Conservation (phyloP, 139 green algal genomes). For the Zygnema circumcarinatum region DNA sequence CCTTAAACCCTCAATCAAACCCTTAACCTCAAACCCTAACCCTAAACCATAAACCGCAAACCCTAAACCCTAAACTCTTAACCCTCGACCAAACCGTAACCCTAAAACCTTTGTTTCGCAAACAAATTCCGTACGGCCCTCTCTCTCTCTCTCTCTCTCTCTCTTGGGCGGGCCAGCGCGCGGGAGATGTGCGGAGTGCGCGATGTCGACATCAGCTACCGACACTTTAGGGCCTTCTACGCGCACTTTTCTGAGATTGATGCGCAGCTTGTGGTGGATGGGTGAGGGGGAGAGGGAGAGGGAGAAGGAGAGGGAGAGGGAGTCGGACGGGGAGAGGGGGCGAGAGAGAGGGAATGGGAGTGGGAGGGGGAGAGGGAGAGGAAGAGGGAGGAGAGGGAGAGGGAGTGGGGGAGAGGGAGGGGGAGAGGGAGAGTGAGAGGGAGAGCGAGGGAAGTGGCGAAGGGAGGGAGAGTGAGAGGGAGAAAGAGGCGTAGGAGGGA, state of each 20-base stretch:
- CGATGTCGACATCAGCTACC: constrained; percentile 59
- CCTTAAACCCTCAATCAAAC: constrained; percentile 2
- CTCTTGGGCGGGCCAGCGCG: constrained; percentile 72
- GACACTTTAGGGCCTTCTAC: constrained; percentile 65
- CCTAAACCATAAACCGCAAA: background rate
- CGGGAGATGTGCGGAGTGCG: constrained; percentile 75
- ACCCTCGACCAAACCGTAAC: background rate
- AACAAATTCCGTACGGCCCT: too few relatives aligned
- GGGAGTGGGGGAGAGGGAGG: background rate
- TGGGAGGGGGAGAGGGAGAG: background rate
- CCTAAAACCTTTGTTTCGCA: background rate
- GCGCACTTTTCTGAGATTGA: constrained; percentile 47
- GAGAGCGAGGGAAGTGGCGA: constrained; percentile 29
- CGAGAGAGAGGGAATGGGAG: background rate
- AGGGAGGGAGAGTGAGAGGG: background rate
- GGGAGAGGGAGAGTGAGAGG: background rate
- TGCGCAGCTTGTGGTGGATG: constrained; percentile 28
- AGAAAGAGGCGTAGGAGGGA: constrained; percentile 25
- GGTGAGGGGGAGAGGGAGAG: constrained; percentile 22
- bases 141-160: constrained; percentile 20
- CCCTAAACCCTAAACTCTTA: background rate
- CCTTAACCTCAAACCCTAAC: background rate
- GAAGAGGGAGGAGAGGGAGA: constrained; percentile 34
- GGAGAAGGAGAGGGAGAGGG: too few relatives aligned
- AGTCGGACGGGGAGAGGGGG: constrained; percentile 53